These are phyloP conservation scores for Lactarius evosmus DNA, from an alignment of 768 basidiomycete genomes.

Conservation along the genomic window DNA sequence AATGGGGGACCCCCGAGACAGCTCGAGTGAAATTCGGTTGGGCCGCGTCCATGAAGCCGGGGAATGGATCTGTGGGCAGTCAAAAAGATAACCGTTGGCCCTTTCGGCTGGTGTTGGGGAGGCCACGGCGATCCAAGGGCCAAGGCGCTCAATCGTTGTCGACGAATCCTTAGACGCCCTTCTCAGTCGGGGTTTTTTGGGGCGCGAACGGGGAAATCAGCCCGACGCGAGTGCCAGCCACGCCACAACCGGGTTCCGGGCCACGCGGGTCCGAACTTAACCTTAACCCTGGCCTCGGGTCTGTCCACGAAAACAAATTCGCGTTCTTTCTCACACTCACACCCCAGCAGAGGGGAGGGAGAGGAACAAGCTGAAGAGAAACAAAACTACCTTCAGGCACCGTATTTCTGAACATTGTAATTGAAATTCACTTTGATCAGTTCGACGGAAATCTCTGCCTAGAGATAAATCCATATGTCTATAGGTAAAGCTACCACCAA, in stretches of 20 bases:
- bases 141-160: background rate
- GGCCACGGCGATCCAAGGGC: background rate
- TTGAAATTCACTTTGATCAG: background rate
- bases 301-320: no score
- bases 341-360: no score
- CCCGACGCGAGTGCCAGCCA: no score
- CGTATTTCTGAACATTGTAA: no score
- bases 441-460: background rate
- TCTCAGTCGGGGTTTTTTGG: no score
- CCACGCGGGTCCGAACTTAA: background rate
- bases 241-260: no score
- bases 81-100: slow-evolving; percentile 1
- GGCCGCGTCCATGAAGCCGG: slow-evolving; percentile 1
- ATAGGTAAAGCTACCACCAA: background rate
- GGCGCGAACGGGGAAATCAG: background rate
- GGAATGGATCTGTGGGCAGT: background rate
- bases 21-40: background rate
- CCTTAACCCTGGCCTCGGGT: no score
- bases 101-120: background rate
- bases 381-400: background rate
- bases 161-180: background rate
- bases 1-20: background rate
- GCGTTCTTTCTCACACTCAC: no score
- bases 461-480: background rate
- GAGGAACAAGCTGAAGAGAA: no score